Evolutionary conservation across 2,329 filamentous ascomycete genomes (phyloP), one percentile per base, ranked within the genome.

Genomic region (Lachnellula willkommii): DNA sequence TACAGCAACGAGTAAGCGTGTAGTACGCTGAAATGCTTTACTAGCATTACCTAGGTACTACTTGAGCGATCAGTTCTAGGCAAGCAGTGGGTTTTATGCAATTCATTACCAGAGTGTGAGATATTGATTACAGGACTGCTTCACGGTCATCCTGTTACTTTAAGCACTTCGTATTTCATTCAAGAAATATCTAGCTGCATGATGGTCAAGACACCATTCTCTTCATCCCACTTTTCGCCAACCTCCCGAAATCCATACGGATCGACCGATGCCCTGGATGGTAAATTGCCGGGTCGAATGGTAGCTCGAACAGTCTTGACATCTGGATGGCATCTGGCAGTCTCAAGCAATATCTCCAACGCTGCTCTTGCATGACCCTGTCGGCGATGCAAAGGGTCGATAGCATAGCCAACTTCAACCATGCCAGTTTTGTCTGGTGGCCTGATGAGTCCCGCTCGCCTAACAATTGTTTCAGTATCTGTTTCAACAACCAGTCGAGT

Each of bases 321-420:
- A n/a, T 28, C 14, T 14, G 45, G 22, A 12, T 47, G 45, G 9
- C 6, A 12, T 32, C 50, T 45, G 9, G 40, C 54, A 15, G 43
- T 17, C 7, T 56, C 45, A 22, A 56, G 35, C 3, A 56, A 6
- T 5, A 56, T 56, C 14, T 47, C 40, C 6, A 56, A 39, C 4
- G 50, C 54, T n/a, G 54, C 50, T 43, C 45, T 37, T 4, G 54
- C 54, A 26, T 56, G 54, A 20, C 54, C 54, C 22, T 48, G 37
- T 26, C 50, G 39, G 6, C 50, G 42, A 22, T 45, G 42, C 4
- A 47, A 9, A 20, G 32, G 24, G 8, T 56, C 54, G 24, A 56
- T 53, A 5, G 37, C 54, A 15, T 56, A 56, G 0, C 49, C 54
- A 22, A 56, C 26, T 47, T 56, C 50, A 17, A 56, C 49, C 54